Percentiles rank a stretch among this genome's conserved stretches.
Evolutionary conservation across 331 rosid species (phyloP).

Genomic region (Malus hybrid): DNA sequence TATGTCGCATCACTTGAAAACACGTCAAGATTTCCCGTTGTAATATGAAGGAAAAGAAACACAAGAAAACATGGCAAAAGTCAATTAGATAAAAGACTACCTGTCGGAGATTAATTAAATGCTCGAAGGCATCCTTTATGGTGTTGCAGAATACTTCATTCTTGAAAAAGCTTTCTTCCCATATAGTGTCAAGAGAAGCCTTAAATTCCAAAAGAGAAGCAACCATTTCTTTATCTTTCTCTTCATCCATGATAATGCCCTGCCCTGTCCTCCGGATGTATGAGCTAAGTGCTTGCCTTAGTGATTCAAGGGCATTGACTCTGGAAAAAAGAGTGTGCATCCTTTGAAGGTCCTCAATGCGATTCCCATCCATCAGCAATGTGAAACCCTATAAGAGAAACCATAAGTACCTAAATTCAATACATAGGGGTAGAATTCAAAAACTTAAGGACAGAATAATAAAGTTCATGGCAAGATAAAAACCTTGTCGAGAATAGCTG

Average conservation of each 20-base stretch:
- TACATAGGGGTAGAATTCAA: background rate
- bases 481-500: conserved; percentile 96
- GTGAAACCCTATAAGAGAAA: conserved; percentile 61
- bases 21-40: background rate
- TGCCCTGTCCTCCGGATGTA: conserved; percentile 90
- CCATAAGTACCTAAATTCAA: conserved; percentile 2
- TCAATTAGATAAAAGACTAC: conserved; percentile 26
- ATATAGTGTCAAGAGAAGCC: conserved; percentile 85
- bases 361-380: conserved; percentile 92
- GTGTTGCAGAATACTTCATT: conserved; percentile 89
- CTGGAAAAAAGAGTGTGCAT: conserved; percentile 72
- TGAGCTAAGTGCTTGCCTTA: conserved; percentile 79
- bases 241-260: conserved; percentile 90
- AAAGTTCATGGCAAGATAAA: background rate
- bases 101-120: conserved; percentile 97
- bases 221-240: conserved; percentile 97
- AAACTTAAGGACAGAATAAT: background rate
- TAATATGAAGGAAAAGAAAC: background rate
- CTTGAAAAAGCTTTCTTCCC: conserved; percentile 95
- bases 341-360: conserved; percentile 89
- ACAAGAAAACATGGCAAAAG: background rate
- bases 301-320: conserved; percentile 88
- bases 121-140: conserved; percentile 89
- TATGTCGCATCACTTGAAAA: background rate
- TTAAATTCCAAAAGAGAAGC: conserved; percentile 87